These are phyloP conservation scores for Scheffersomyces ergatensis DNA, from an alignment of 805 yeast genomes.

Conservation along the genomic window DNA sequence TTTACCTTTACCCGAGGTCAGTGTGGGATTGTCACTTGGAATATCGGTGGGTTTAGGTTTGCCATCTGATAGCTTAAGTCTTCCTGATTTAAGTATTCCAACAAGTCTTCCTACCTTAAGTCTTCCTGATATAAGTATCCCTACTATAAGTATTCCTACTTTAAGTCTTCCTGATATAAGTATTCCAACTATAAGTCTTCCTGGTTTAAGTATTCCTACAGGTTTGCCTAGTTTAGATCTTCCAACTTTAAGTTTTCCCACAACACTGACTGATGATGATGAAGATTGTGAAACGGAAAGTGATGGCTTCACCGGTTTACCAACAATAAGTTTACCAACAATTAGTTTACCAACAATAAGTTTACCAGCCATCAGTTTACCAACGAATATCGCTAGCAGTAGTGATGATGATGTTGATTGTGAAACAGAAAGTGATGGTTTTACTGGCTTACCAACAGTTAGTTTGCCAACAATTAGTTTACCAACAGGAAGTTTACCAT, in stretches of 20 bases:
- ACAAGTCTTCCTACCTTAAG: neutral
- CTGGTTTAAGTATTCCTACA: neutral
- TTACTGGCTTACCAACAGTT: neutral
- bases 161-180: slow-evolving; percentile 2
- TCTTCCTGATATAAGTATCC: slow-evolving; percentile 5
- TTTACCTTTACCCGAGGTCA: neutral
- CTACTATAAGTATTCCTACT: slow-evolving; percentile 2
- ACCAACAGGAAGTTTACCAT: slow-evolving; percentile 5
- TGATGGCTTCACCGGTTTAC: too few species aligned
- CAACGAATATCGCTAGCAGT: too few species aligned
- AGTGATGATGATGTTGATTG: slow-evolving; percentile 7
- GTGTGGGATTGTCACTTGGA: too few species aligned
- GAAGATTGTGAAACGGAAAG: too few species aligned
- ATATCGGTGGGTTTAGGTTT: too few species aligned
- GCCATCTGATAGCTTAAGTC: neutral
- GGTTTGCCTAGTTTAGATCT: neutral
- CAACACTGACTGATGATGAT: too few species aligned
- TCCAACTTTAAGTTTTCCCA: neutral
- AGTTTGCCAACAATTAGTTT: neutral
- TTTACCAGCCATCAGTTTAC: slow-evolving; percentile 1
- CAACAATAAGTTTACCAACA: neutral
- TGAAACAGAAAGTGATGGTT: slow-evolving; percentile 7
- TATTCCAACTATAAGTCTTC: neutral
- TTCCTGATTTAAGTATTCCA: neutral
- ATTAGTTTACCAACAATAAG: neutral